Base-by-base conservation (phyloP, 495 filamentous ascomycete species). In the Penicillium cinerascens region DNA sequence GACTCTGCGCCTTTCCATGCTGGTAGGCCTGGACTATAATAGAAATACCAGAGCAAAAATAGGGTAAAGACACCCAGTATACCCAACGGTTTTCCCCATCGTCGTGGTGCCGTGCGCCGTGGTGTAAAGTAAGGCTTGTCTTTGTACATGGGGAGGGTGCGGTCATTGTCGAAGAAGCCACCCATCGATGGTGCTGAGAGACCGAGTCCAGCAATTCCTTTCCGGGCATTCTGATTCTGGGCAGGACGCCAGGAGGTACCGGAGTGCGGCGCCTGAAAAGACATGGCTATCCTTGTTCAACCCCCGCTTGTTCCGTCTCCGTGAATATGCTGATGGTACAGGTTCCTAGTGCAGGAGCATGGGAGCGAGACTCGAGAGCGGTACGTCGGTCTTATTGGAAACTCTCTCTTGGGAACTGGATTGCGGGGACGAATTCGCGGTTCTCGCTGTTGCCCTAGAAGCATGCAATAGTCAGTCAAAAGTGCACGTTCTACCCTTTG, bases 71-170 rank as follows among this genome's bases (percentile, higher is more conserved):
- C 23, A 16, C 55, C 60, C 8, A 66, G 22, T 6, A 66, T n/a
- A 13, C 44, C 44, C 2, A 71, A 42, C 15, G 54, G 63, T 35
- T 58, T 64, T 55, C 69, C 65, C 37, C 67, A 49, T 29, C 52
- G 54, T 29, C 67, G 58, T 13, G 71, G 70, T 15, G 69, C 71
- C 7, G 72, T 76, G 35, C 75, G 72, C 46, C 70, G 68, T 8
- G 75, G 73, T 26, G 67, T 59, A 38, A 76, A 78, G n/a, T n/a
- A n/a, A 65, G 93, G 93, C 64, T 99, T 99, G 70, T 99, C 93
- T 76, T 99, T 99, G 71, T 99, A 99, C 85, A 97, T 87, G 36
- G 93, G 93, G 21, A 99, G 74, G 27, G 84, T 78, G 45, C 78
- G 82, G 40, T 80, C 74, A 23, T 70, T 66, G 21, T 76, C 74